Base-by-base conservation (phyloP, 1,284 basidiomycete genomes). In the Microbotryum silenes-acaulis region DNA sequence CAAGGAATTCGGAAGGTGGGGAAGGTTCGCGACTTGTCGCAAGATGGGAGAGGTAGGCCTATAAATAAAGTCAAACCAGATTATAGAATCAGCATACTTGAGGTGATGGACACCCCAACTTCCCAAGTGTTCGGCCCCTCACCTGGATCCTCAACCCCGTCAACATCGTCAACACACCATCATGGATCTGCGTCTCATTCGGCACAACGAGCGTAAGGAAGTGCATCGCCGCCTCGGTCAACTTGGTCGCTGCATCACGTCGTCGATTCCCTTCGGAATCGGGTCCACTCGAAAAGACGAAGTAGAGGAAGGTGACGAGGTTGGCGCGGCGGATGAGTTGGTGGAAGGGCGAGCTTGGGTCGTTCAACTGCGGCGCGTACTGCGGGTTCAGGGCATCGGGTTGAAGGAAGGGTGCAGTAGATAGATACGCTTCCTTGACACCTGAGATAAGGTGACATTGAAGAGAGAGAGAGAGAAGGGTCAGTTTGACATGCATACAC, bases 71-170 rank as follows among this genome's bases (percentile, higher is more conserved):
- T 18, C 8, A 33, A 54, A 31, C 20, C 3, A 14, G n/a, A 3
- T 14, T 12, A 16, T 31, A 20, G 31, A 31, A 31, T 31, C 9
- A 31, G 31, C 31, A 31, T 31, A 31, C 31, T 10, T 31, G 31
- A 8, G 5, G 29, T 6, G 44, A 25, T 20, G 4, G 27, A 6
- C 14, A 29, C 18, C 18, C 20, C 27, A 27, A 27, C 4, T 27
- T 27, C 4, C 4, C 5, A 46, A n/a, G 25, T 18, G 44, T 12
- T 29, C 8, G 2, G 14, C 14, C 21, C 25, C 57, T 51, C 8
- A 64, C 65, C 47, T 67, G 65, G 27, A 58, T 49, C 33, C 60
- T 62, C 47, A 67, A 25, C 7, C 46, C 58, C 3, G 64, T 27
- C 14, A 67, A 46, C 6, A 60, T 42, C 9, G 33, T n/a, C 25